A percentile compares a stretch with the other conserved stretches of the same genome.
phyloP scores from a whole-genome alignment of 768 basidiomycete genomes.

The Pilatotrama ljubarskyi region DNA sequence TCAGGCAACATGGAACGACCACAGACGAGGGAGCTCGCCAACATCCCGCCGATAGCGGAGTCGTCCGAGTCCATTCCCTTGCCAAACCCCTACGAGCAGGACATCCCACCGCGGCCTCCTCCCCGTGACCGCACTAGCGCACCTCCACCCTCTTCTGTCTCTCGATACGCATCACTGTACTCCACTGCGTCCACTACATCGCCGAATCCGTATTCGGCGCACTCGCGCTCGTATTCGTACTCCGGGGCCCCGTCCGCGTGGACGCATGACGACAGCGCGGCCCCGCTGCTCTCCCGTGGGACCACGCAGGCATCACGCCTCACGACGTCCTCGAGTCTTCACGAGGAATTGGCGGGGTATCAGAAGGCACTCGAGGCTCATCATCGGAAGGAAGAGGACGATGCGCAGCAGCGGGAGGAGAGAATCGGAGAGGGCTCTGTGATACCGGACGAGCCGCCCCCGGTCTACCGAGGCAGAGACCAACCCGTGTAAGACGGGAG shows the following conservation, averaged over 20 bases:
- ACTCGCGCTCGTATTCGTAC: background rate
- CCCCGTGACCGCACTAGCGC: constrained; percentile 1
- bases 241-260: constrained; percentile 17
- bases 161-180: background rate
- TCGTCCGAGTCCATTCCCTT: background rate
- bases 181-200: background rate
- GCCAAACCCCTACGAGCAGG: constrained; percentile 19
- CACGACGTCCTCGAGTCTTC: constrained; percentile 16
- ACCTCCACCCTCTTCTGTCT: constrained; percentile 1
- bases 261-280: constrained; percentile 16
- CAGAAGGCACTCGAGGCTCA: constrained; percentile 30
- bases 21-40: background rate
- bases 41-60: background rate
- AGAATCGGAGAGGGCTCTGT: constrained; percentile 9
- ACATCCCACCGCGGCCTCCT: constrained; percentile 12
- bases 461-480: constrained; percentile 19
- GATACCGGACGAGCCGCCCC: constrained; percentile 24
- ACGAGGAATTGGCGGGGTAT: constrained; percentile 24
- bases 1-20: background rate
- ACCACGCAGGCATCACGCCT: constrained; percentile 16
- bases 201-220: background rate
- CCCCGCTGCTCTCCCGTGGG: constrained; percentile 15
- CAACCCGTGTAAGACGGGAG: background rate
- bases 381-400: constrained; percentile 25
- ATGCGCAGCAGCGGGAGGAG: background rate